These are phyloP conservation scores for Exophiala viscosa DNA, from an alignment of 2,329 filamentous ascomycete genomes.

Conservation along the genomic window DNA sequence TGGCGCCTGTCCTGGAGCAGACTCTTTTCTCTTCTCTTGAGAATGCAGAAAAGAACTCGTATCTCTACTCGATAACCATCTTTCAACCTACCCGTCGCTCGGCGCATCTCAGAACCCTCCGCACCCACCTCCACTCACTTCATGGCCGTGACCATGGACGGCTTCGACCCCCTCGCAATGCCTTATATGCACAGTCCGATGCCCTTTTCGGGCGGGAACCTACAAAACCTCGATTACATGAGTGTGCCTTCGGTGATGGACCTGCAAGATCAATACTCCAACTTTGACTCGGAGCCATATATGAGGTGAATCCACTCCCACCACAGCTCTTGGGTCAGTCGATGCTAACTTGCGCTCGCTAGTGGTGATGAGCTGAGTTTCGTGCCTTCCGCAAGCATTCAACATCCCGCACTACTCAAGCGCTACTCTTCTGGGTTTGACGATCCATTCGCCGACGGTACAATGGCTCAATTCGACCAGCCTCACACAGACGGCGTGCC, in stretches of 20 bases:
- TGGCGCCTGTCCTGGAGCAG: constrained; percentile 6
- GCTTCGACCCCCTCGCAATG: constrained; percentile 60
- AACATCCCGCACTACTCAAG: constrained; percentile 41
- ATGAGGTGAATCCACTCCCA: constrained; percentile 49
- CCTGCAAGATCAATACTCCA: constrained; percentile 55
- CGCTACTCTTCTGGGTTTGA: constrained; percentile 48
- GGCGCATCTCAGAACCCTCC: constrained; percentile 6
- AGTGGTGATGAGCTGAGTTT: constrained; percentile 53
- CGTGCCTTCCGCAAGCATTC: constrained; percentile 40
- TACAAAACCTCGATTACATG: constrained; percentile 47
- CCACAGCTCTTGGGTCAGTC: constrained; percentile 6
- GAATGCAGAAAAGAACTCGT: constrained; percentile 9
- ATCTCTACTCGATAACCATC: constrained; percentile 3
- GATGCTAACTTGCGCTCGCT: constrained; percentile 15
- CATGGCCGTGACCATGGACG: constrained; percentile 44
- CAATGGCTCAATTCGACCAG: constrained; percentile 43
- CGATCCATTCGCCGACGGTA: constrained; percentile 51
- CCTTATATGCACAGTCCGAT: constrained; percentile 59
- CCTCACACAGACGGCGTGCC: constrained; percentile 43
- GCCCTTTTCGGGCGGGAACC: constrained; percentile 47
- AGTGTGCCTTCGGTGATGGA: constrained; percentile 52
- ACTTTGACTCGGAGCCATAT: constrained; percentile 59
- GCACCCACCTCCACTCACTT: constrained; percentile 1
- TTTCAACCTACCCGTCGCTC: neutral
- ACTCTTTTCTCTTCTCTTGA: constrained; percentile 5